phyloP scores from a whole-genome alignment of 495 filamentous ascomycete genomes.

The Daldinia grandis region DNA sequence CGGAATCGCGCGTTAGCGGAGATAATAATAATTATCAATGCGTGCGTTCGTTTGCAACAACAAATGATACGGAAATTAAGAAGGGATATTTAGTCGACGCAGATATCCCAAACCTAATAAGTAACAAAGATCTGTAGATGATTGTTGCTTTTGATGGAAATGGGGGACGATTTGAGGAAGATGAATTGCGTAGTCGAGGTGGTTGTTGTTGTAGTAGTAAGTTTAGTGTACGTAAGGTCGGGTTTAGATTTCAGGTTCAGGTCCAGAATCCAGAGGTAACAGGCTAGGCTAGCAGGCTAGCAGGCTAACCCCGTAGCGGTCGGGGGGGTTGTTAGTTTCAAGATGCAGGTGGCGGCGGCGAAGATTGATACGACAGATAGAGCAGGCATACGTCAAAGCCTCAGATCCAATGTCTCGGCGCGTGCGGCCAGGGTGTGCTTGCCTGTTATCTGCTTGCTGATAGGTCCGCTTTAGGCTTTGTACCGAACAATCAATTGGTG shows the following conservation, averaged over 20 bases:
- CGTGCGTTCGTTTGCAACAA: conserved; percentile 4
- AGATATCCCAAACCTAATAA: background rate
- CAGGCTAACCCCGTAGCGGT: background rate
- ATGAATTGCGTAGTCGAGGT: background rate
- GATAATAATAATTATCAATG: conserved; percentile 12
- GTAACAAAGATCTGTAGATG: background rate
- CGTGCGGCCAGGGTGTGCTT: conserved; percentile 22
- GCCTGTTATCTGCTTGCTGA: conserved; percentile 7
- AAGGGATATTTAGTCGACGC: background rate
- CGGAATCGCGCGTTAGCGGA: conserved; percentile 9
- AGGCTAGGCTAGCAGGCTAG: too few species aligned
- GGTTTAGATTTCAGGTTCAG: background rate
- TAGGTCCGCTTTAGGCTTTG: conserved; percentile 20
- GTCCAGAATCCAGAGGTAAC: background rate
- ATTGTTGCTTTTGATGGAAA: background rate
- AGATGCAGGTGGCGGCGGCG: conserved; percentile 37
- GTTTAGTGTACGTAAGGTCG: background rate
- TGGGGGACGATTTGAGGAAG: background rate
- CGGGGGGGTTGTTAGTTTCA: conserved; percentile 23
- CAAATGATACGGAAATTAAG: background rate
- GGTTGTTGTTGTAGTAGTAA: background rate
- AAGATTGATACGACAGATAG: conserved; percentile 33
- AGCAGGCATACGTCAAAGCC: conserved; percentile 36
- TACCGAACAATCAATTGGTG: conserved; percentile 4
- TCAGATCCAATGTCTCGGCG: conserved; percentile 33